Base-by-base conservation (phyloP, 202 grass and related monocot genomes). In the Schoenoplectus tabernaemontani region DNA sequence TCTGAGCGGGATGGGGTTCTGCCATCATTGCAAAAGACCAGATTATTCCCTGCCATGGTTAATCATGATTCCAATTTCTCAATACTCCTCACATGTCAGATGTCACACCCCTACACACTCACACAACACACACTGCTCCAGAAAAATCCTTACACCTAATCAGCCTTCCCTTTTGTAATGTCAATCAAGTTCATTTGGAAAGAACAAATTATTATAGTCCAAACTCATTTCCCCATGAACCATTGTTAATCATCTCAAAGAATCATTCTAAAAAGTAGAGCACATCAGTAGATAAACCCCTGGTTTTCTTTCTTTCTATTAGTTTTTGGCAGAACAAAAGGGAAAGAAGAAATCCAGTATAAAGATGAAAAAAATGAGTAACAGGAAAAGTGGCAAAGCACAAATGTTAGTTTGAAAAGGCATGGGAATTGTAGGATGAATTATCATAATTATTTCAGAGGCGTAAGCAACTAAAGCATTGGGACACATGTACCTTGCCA, bases 11-110 rank as follows among this genome's bases (percentile, higher is more conserved):
- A 82, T 81, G 61, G 83, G 63, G 76, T 62, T 42, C 61, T 23
- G 72, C 36, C 82, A 96, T 92, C 79, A 96, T 92, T 87, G 88
- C 90, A 69, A 78, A 48, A 59, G 32, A 88, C 83, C 84, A 90
- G 86, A 87, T 85, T 88, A 86, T 96, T 90, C 92, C 80, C 83
- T 95, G 90, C 82, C 85, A 87, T 73, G 77, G 90, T 51, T 74
- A 64, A 85, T 82, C 81, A 92, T 88, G 90, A 88, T 88, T 92
- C 85, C 84, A 76, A 86, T 76, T 75, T 74, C 77, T 61, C 57
- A 62, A 59, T 64, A 17, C n/a, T n/a, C n/a, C n/a, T n/a, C n/a
- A n/a, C n/a, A n/a, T n/a, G n/a, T n/a, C n/a, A n/a, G n/a, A n/a
- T n/a, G n/a, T n/a, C n/a, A n/a, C n/a, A n/a, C n/a, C n/a, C n/a